Evolutionary conservation across 202 grass and related monocot species (phyloP).

Genomic region (Setaria viridis): DNA sequence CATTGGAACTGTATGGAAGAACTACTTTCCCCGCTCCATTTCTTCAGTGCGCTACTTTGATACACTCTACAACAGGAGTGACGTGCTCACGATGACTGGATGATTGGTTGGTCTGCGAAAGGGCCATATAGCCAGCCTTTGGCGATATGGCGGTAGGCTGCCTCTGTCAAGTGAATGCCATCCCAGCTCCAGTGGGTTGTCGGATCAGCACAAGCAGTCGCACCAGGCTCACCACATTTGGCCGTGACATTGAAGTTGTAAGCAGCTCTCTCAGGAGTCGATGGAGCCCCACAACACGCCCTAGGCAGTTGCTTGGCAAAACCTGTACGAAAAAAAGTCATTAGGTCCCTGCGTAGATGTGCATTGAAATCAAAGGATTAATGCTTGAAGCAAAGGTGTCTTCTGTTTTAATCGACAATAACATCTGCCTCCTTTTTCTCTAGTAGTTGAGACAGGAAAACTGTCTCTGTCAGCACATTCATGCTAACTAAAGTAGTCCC

Average conservation of each 20-base stretch:
- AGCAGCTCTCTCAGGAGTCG: constrained; percentile 57
- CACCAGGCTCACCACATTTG: constrained; percentile 77
- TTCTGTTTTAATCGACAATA: constrained; percentile 37
- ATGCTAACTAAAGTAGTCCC: constrained; percentile 20
- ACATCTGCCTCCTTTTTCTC: constrained; percentile 27
- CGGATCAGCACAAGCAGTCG: constrained; percentile 72
- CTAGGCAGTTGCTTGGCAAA: constrained; percentile 74
- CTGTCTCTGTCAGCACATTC: constrained; percentile 25
- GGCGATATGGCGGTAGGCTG: constrained; percentile 85
- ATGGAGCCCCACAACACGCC: constrained; percentile 84
- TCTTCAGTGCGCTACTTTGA: constrained; percentile 50
- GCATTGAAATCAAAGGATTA: constrained; percentile 20
- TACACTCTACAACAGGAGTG: constrained; percentile 47
- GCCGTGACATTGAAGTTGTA: constrained; percentile 94
- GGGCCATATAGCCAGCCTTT: constrained; percentile 87
- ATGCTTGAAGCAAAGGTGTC: constrained; percentile 36
- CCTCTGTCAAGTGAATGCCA: constrained; percentile 92
- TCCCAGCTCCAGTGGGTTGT: constrained; percentile 91
- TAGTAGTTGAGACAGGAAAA: constrained; percentile 37
- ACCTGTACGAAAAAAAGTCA: constrained; percentile 54
- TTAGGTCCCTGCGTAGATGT: constrained; percentile 31
- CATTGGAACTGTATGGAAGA: constrained; percentile 53
- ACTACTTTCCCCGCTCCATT: constrained; percentile 61
- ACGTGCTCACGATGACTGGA: constrained; percentile 52
- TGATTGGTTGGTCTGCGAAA: constrained; percentile 73